Percentiles rank a stretch among this genome's conserved stretches.
Evolutionary conservation across 768 basidiomycete genomes (phyloP).

Genomic region (Clitopilus hobsonii): DNA sequence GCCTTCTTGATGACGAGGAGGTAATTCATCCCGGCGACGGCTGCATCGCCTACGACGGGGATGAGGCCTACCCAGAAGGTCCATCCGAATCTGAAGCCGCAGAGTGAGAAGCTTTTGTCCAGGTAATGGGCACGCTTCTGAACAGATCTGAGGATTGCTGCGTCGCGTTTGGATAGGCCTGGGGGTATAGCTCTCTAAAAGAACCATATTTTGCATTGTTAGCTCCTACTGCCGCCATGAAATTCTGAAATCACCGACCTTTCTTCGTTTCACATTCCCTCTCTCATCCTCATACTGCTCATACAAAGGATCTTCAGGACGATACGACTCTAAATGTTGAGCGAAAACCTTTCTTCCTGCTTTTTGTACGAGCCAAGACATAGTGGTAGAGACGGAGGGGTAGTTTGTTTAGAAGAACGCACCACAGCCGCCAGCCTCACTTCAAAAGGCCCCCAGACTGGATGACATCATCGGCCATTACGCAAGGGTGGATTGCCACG

Average conservation of each 20-base stretch:
- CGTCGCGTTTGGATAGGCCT: slow-evolving; percentile 74
- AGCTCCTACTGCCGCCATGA: background rate
- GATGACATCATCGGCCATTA: background rate
- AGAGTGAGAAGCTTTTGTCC: slow-evolving; percentile 80
- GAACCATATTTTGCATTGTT: background rate
- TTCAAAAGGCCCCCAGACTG: background rate
- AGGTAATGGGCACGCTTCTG: slow-evolving; percentile 78
- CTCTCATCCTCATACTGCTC: slow-evolving; percentile 52
- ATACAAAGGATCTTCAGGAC: slow-evolving; percentile 73
- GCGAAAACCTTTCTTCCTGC: slow-evolving; percentile 59
- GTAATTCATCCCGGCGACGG: slow-evolving; percentile 66
- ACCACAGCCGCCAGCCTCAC: background rate
- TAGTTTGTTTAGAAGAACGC: background rate
- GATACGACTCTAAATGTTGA: slow-evolving; percentile 60
- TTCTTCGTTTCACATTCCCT: slow-evolving; percentile 53
- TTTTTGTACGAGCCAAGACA: slow-evolving; percentile 30
- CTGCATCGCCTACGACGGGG: slow-evolving; percentile 65
- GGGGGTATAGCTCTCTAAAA: slow-evolving; percentile 63
- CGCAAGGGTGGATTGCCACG: background rate
- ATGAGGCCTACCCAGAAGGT: slow-evolving; percentile 76
- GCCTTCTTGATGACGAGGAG: slow-evolving; percentile 73
- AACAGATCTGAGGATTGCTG: slow-evolving; percentile 68
- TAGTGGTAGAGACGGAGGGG: slow-evolving; percentile 8
- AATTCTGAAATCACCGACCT: slow-evolving; percentile 43
- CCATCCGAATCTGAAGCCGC: slow-evolving; percentile 84